Evolutionary conservation across 2,329 filamentous ascomycete species (phyloP), one percentile per base, ranked within the genome.

Genomic region (Phoma herbarum): DNA sequence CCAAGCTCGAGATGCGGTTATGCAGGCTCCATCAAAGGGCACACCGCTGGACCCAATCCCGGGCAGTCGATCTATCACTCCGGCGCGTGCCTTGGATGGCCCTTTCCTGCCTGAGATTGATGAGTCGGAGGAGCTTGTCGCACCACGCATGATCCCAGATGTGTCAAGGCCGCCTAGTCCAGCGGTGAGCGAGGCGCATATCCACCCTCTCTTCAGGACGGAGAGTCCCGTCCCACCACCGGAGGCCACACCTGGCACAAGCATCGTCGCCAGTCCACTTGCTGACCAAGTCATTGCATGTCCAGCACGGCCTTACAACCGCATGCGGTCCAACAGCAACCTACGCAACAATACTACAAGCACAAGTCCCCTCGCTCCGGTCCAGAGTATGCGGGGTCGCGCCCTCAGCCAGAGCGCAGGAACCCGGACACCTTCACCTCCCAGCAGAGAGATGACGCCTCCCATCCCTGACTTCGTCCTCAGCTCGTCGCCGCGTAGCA

Each of bases 201-300:
- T 93, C 44, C 90, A 93, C 73, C 90, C 90, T 9, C 82, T 93
- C 3, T 93, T 93, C 79, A 84, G 90, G 59, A 88, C 88, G 6
- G 89, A 91, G 70, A 90, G 87, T 39, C 88, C 88, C 0, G 84
- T 82, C 1, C 89, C 89, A 8, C 87, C 89, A 1, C 86, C 90
- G 0, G 77, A 85, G 6, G 68, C 69, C 1, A 90, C 88, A 0
- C 87, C 89, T 0, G 88, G 89, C 0, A 93, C 90, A 0, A 83
- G 88, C 16, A 88, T 93, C 47, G 81, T 87, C 11, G 90, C 90
- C 0, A 88, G 90, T 2, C 90, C 90, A 0, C 84, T 88, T 39
- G 88, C 87, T 3, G 90, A 87, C 4, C 85, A 88, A 64, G 78
- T 89, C 18, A 85, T 92, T 42, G 64, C 75, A 11, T 75, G 70